Evolutionary conservation across 2,329 filamentous ascomycete species (phyloP).

Genomic region (Fusarium incarnatum): DNA sequence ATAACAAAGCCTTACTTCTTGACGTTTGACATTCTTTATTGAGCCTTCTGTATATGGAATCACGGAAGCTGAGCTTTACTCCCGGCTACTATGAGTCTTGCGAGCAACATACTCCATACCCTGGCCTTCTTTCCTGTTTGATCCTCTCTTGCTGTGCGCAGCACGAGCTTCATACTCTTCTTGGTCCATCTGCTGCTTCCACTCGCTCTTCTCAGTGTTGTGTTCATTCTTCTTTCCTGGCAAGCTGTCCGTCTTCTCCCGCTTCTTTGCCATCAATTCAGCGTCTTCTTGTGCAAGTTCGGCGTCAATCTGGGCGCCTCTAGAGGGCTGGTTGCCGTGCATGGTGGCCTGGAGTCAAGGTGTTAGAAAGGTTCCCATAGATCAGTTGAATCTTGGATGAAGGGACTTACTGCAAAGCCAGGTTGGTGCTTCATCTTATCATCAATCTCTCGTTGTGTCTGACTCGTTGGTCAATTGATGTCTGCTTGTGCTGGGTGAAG

Average conservation of each 20-base stretch:
- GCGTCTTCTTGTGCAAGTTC: constrained; percentile 29
- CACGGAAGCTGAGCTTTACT: not conserved
- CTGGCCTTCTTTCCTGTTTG: not conserved
- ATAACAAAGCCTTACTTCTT: not conserved
- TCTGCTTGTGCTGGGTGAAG: accelerated
- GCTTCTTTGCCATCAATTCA: constrained; percentile 20
- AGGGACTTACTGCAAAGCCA: constrained; percentile 19
- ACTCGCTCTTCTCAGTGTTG: not conserved
- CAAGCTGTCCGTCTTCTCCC: constrained; percentile 15
- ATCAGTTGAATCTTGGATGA: too few species aligned
- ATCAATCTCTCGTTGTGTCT: constrained; percentile 18
- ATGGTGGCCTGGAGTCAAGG: too few species aligned
- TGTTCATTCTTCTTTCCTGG: constrained; percentile 15
- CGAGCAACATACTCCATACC: not conserved
- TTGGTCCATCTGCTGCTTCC: not conserved
- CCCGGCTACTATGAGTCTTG: not conserved
- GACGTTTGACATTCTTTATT: not conserved
- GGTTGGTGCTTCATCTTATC: constrained; percentile 31
- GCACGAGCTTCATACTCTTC: not conserved
- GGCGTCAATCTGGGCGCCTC: constrained; percentile 22
- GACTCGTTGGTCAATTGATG: not conserved
- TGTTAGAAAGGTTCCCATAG: too few species aligned
- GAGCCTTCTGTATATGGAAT: not conserved
- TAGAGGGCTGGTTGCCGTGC: constrained; percentile 31
- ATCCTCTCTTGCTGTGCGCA: not conserved